Evolutionary conservation across 2,329 filamentous ascomycete species (phyloP).

Genomic region (Geosmithia flava): DNA sequence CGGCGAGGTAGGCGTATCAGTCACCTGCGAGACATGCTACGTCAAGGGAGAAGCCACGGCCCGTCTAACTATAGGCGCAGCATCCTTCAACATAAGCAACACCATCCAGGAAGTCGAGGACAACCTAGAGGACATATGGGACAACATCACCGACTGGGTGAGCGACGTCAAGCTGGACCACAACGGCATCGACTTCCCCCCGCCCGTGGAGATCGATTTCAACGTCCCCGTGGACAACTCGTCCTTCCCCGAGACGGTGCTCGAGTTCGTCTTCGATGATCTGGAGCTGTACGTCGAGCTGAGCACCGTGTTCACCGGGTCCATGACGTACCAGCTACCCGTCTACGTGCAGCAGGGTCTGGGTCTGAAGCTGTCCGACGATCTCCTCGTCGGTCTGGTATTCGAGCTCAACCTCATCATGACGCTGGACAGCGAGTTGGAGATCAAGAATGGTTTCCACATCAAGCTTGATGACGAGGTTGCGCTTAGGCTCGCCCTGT

Average conservation of each 20-base stretch:
- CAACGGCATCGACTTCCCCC: conserved; percentile 26
- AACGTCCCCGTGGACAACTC: too few relatives aligned
- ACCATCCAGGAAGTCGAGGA: conserved; percentile 20
- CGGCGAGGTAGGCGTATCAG: conserved; percentile 14
- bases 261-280: conserved; percentile 35
- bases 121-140: conserved; percentile 5
- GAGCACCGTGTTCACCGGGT: conserved; percentile 25
- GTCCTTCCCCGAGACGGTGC: conserved; percentile 26
- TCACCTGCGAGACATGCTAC: conserved; percentile 36
- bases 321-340: conserved; percentile 32
- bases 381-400: conserved; percentile 31
- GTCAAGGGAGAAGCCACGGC: conserved; percentile 31
- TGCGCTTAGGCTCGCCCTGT: conserved; percentile 33
- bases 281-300: conserved; percentile 39
- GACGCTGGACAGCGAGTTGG: conserved; percentile 28
- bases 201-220: too few relatives aligned
- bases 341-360: conserved; percentile 28
- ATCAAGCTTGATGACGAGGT: conserved; percentile 38
- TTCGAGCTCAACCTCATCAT: conserved; percentile 40
- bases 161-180: conserved; percentile 8
- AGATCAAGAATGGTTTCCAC: conserved; percentile 42
- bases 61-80: conserved; percentile 22
- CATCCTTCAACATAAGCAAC: conserved; percentile 24
- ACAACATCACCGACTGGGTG: conserved; percentile 8
- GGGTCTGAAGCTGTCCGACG: conserved; percentile 24